Evolutionary conservation across 768 basidiomycete species (phyloP), one percentile per base, ranked within the genome.

Genomic region (Russula dissimulans): DNA sequence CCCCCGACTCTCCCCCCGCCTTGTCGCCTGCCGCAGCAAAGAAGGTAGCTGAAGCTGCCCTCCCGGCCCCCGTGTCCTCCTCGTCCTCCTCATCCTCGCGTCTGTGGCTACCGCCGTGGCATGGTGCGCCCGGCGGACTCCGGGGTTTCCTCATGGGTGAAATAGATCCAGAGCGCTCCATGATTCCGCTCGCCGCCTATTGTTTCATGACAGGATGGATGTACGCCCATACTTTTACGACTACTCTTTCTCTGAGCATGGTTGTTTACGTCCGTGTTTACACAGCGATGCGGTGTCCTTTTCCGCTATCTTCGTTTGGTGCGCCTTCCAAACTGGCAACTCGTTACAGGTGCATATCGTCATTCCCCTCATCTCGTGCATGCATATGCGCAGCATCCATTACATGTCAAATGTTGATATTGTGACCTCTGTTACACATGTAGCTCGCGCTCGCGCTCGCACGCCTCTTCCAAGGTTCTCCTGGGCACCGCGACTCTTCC

Each of bases 251-350:
- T 52, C 22, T 26, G 22, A 14, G 15, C 11, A 29, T 10, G 43
- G 15, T 58, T 8, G 44, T 56, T 53, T 38, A 44, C 43, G 29
- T 14, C 29, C 12, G 12, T 6, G 12, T 26, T 44, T 36, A 44
- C 49, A 36, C 62, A 90, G 87, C 14, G 85, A 88, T 67, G 80
- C 81, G 1, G 76, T 91, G 32, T 83, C 82, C 3, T 91, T 91
- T 74, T 82, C 87, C 46, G 86, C 90, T 2, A 75, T 89, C 49
- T 91, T 84, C 70, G 82, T 91, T 12, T 92, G 90, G 88, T 87
- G 85, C 70, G 89, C 85, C 14, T 91, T 91, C 71, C 89, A 91
- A 71, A 91, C 89, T 0, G 89, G 87, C 54, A 89, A 89, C 69
- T 82, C 82, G 64, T 77, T 82, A 10, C 85, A 87, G 75, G 84